A percentile compares a stretch with the other conserved stretches of the same genome.
These are phyloP conservation scores for Rhodocollybia butyracea DNA, from an alignment of 768 basidiomycete species.

Conservation along the genomic window DNA sequence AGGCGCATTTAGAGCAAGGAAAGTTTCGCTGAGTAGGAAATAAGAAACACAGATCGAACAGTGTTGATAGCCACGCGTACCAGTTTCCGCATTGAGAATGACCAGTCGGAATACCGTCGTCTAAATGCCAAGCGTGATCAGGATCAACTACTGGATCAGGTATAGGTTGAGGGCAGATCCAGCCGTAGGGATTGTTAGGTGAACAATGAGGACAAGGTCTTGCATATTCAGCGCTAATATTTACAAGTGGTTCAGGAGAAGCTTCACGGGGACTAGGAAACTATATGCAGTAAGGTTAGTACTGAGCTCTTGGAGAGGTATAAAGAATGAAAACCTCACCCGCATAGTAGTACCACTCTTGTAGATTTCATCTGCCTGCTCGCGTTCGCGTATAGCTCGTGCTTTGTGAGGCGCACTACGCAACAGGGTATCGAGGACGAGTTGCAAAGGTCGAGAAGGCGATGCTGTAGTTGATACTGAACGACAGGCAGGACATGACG, in stretches of 20 bases:
- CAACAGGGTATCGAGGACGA: conserved; percentile 67
- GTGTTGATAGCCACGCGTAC: conserved; percentile 30
- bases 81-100: conserved; percentile 83
- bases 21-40: conserved; percentile 54
- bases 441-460: conserved; percentile 71
- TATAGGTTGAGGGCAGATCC: conserved; percentile 80
- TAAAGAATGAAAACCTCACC: conserved; percentile 36
- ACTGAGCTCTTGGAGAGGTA: background rate
- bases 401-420: conserved; percentile 67
- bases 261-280: conserved; percentile 73
- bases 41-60: background rate
- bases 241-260: conserved; percentile 73
- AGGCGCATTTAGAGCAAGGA: conserved; percentile 71
- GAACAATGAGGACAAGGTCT: conserved; percentile 81
- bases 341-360: conserved; percentile 56
- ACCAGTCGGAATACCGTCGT: conserved; percentile 76
- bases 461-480: conserved; percentile 62
- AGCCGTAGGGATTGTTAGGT: conserved; percentile 68
- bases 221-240: conserved; percentile 59
- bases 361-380: conserved; percentile 83
- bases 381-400: conserved; percentile 66
- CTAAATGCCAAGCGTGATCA: conserved; percentile 73
- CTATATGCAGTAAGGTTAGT: conserved; percentile 30
- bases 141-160: conserved; percentile 65
- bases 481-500: conserved; percentile 81